Evolutionary conservation across 768 basidiomycete genomes (phyloP).

Genomic region (Podaxis mareebaensis): DNA sequence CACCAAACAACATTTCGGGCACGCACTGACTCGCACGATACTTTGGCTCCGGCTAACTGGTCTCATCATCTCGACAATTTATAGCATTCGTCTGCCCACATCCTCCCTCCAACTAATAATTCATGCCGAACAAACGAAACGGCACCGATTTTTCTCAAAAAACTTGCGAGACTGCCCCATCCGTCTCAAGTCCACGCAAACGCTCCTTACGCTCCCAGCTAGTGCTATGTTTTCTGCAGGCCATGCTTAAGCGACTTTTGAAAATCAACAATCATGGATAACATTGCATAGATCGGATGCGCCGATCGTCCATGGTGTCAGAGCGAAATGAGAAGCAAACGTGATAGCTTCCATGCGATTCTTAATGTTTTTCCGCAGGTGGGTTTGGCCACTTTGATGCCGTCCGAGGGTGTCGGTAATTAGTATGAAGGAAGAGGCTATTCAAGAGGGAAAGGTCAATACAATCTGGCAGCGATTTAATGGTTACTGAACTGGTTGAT

Average conservation of each 20-base stretch:
- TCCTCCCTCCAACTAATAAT: not conserved
- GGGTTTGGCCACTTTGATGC: not conserved
- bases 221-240: not conserved
- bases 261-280: not conserved
- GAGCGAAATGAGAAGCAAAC: not conserved
- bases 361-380: not conserved
- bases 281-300: not conserved
- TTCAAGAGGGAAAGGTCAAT: too few species aligned
- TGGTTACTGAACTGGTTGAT: too few species aligned
- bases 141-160: not conserved
- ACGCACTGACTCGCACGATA: not conserved
- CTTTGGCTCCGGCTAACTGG: not conserved
- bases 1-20: not conserved
- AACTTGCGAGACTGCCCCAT: not conserved
- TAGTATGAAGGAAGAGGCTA: not conserved
- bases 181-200: not conserved
- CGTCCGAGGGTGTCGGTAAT: not conserved
- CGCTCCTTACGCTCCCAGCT: not conserved
- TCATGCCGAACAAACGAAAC: not conserved
- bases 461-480: too few species aligned
- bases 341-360: not conserved
- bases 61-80: not conserved
- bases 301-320: not conserved
- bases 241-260: not conserved
- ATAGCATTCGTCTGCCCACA: not conserved